Evolutionary conservation across 2,329 filamentous ascomycete genomes (phyloP), one percentile per base, ranked within the genome.

Genomic region (Colletotrichum camelliae): DNA sequence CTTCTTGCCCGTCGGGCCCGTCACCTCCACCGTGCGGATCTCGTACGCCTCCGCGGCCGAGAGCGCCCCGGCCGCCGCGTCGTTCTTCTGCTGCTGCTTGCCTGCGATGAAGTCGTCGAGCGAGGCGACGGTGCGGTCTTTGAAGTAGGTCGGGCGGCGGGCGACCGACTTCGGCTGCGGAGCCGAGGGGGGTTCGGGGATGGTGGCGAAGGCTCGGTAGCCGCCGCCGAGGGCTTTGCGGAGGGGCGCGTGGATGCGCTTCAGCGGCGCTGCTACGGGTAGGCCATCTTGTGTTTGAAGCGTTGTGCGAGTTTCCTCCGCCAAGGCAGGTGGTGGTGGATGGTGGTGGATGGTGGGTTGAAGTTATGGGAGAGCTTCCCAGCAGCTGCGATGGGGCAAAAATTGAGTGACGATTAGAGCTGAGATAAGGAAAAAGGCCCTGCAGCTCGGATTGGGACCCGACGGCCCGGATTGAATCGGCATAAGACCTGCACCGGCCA

Each of bases 1-100:
- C 83, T 92, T 91, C 83, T 89, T 91, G 76, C 91, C 91, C 33
- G 88, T 88, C 24, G 92, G 92, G 48, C 92, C 92, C 24, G 75
- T 77, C 80, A 93, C 92, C 81, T 93, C 88, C 78, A 90, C 92
- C 52, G 92, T 93, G 78, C 89, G 88, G 57, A 93, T 86, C 71
- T 89, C 87, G 82, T 92, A 92, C 7, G 91, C 91, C 69, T 93
- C 91, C 78, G 86, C 83, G 8, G 86, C 80, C 82, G 5, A 89
- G 80, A 75, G 87, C 79, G 13, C 24, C 24, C 24, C 24, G 24
- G 4, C 27, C 29, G 16, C 27, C 57, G 57, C n/a, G 15, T 12
- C 58, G 18, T 12, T 10, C 43, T 48, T 48, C 31, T 33, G 85
- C 80, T 2, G 86, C 69, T 3, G 31, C 24, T 43, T 37, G 29